Evolutionary conservation across 2,329 filamentous ascomycete species (phyloP), one percentile per base, ranked within the genome.

Genomic region (Fonsecaea multimorphosa): DNA sequence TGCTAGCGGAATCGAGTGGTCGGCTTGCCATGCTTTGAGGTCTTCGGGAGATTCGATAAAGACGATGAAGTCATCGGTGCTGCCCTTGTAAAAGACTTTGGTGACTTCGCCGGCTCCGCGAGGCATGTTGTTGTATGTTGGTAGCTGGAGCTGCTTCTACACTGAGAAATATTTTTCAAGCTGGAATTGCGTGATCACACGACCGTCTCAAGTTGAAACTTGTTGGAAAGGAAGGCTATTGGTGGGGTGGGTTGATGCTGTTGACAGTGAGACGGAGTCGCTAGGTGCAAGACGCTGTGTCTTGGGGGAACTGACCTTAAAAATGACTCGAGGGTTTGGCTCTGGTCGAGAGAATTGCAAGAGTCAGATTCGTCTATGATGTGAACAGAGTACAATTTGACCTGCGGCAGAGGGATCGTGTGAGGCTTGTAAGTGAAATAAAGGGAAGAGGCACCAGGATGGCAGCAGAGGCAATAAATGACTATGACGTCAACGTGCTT

Each of bases 61-160:
- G 79, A 91, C 81, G 73, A 90, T 80, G 76, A 89, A 91, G 81
- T 91, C 87, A 65, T 91, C 88, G 59, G 82, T 80, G 68, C 80
- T 78, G 81, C 92, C 92, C 86, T 93, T 91, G 88, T 87, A 93
- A 86, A 94, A 90, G 81, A 96, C 86, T 83, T 95, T 96, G 81
- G 84, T 84, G 78, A 89, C 86, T 67, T 79, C 77, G 71, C 85
- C 84, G 81, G 91, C 90, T 82, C 89, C 90, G 77, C 89, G 89
- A 78, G 87, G 80, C 89, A 92, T 92, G 52, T 64, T 80, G 73
- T 19, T 34, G 38, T 14, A n/a, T 44, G 14, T 14, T 24, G 27
- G 16, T 46, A 36, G 12, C 16, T 60, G 58, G 12, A 24, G 46
- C 38, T 40, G 38, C 38, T 40, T 16, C n/a, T 51, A 31, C 29